phyloP scores from a whole-genome alignment of 768 basidiomycete genomes.

The Kwoniella pini region DNA sequence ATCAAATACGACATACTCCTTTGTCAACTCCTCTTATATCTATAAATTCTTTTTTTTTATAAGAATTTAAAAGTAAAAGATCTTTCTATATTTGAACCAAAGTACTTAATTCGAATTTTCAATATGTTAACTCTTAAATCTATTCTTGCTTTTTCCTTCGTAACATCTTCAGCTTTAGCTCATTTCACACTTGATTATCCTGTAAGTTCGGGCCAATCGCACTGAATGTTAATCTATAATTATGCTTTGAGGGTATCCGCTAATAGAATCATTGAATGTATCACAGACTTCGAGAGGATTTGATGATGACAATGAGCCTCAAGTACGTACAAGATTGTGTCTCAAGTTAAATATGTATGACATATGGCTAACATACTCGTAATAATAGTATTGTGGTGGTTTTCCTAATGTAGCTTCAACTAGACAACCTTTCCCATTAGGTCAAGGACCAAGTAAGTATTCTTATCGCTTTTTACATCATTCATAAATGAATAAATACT shows the following conservation, averaged over 20 bases:
- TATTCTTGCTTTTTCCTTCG: constrained; percentile 54
- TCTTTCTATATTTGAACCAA: no score
- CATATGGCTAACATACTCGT: background rate
- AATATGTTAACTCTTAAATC: constrained; percentile 14
- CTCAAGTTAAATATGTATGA: background rate
- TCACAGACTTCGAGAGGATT: constrained; percentile 70
- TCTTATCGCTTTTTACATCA: constrained; percentile 28
- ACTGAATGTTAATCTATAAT: no score
- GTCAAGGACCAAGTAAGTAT: constrained; percentile 63
- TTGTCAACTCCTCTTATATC: no score
- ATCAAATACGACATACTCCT: no score
- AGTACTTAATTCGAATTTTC: background rate
- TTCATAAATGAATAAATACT: no score
- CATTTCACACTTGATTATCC: constrained; percentile 84
- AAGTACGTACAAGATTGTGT: constrained; percentile 41
- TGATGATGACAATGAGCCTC: constrained; percentile 56
- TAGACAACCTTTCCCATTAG: constrained; percentile 71
- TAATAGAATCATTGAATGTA: no score
- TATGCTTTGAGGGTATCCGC: no score
- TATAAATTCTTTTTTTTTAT: no score
- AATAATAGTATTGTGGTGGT: constrained; percentile 67
- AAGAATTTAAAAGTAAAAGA: no score
- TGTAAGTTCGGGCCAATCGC: constrained; percentile 14
- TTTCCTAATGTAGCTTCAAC: constrained; percentile 61
- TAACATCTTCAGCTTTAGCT: constrained; percentile 60